Evolutionary conservation across 2,329 filamentous ascomycete genomes (phyloP).

Genomic region (Trichoderma lentiforme): DNA sequence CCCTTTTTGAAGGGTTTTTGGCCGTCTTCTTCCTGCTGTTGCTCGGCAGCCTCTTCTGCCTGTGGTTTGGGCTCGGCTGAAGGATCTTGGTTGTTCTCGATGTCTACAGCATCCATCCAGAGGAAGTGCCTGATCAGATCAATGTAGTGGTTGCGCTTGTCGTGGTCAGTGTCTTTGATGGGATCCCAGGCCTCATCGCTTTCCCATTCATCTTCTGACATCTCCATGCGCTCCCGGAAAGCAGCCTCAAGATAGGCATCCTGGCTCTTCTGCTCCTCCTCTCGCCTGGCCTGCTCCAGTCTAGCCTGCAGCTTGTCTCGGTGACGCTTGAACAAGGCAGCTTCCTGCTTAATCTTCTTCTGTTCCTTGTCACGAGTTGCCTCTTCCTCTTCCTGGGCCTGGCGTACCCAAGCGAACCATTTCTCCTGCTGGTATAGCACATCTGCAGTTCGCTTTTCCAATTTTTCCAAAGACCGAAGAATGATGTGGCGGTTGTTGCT

Average conservation of each 20-base stretch:
- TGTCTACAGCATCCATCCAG: constrained; percentile 24
- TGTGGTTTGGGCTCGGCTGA: neutral
- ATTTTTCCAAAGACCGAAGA: neutral
- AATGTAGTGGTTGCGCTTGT: constrained; percentile 27
- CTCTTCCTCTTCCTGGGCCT: neutral
- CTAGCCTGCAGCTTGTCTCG: constrained; percentile 26
- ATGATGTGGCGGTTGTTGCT: constrained; percentile 4
- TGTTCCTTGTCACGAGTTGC: constrained; percentile 5
- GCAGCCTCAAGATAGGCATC: constrained; percentile 30
- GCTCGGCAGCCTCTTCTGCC: neutral
- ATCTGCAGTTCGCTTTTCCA: neutral
- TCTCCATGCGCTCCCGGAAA: constrained; percentile 24
- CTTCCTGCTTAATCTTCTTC: constrained; percentile 21
- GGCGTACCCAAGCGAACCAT: constrained; percentile 11
- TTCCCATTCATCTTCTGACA: constrained; percentile 22
- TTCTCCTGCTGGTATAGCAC: constrained; percentile 1
- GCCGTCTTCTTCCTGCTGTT: neutral
- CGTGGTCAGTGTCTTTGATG: constrained; percentile 26
- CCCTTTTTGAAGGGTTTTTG: neutral
- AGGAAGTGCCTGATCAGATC: constrained; percentile 31
- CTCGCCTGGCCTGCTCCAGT: constrained; percentile 21
- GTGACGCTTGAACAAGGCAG: constrained; percentile 28
- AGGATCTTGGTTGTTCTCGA: neutral
- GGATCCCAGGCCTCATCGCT: constrained; percentile 29
- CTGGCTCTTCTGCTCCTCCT: constrained; percentile 28